Evolutionary conservation across 352 stramenopile species (phyloP).

Genomic region (Thraustochytrium striatum): DNA sequence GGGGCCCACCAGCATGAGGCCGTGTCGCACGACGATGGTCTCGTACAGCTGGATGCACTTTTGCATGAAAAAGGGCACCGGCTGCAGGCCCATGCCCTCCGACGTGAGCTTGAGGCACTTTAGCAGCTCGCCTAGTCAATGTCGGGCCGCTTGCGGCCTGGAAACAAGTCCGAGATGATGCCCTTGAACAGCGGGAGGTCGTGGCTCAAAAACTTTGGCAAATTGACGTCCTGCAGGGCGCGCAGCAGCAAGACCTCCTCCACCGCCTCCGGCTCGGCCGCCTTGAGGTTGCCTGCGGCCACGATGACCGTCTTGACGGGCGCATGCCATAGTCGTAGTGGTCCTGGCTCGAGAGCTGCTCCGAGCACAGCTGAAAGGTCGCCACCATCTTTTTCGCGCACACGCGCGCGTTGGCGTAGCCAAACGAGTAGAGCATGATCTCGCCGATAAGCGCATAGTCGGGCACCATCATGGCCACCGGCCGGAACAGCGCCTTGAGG

Average conservation of each 20-base stretch:
- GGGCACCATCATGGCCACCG: conserved; percentile 93
- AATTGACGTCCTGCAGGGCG: conserved; percentile 86
- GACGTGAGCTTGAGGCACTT: conserved; percentile 76
- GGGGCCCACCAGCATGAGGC: conserved; percentile 87
- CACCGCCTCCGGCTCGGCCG: conserved; percentile 81
- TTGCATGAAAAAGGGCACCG: conserved; percentile 81
- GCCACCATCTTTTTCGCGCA: conserved; percentile 91
- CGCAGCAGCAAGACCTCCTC: conserved; percentile 85
- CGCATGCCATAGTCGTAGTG: conserved; percentile 96
- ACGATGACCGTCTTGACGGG: conserved; percentile 90
- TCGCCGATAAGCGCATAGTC: conserved; percentile 91
- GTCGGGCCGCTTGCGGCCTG: conserved; percentile 73
- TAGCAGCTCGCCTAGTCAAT: conserved; percentile 77
- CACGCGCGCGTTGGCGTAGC: conserved; percentile 83
- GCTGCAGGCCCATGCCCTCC: conserved; percentile 71
- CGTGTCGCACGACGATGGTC: conserved; percentile 86
- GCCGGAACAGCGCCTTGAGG: conserved; percentile 85
- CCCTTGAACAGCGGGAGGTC: conserved; percentile 88
- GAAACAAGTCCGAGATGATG: conserved; percentile 89
- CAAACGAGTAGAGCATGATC: conserved; percentile 93
- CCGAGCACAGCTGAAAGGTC: conserved; percentile 88
- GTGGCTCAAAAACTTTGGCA: conserved; percentile 90
- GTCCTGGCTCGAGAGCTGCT: conserved; percentile 86
- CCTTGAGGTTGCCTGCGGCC: conserved; percentile 87
- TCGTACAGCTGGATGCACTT: conserved; percentile 91